Evolutionary conservation across 2,329 filamentous ascomycete species (phyloP).

Genomic region (Leptosphaerulina australis): DNA sequence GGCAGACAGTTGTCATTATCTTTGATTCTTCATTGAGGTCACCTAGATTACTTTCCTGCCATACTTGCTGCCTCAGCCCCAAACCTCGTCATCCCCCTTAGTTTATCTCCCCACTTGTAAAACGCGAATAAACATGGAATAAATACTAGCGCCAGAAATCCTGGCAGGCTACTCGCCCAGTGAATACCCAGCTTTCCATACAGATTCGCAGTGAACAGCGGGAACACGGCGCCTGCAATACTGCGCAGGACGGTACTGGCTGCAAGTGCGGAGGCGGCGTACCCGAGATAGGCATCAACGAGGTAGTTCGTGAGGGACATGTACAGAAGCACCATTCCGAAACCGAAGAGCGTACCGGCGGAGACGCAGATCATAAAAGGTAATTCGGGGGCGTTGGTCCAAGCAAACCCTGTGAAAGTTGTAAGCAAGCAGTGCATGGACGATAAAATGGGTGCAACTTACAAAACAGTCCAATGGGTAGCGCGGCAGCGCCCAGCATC

Average conservation of each 20-base stretch:
- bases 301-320: slow-evolving; percentile 67
- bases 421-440: not conserved
- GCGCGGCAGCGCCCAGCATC: slow-evolving; percentile 60
- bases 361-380: slow-evolving; percentile 61
- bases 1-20: too few species aligned
- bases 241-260: slow-evolving; percentile 56
- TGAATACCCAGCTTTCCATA: slow-evolving; percentile 54
- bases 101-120: slow-evolving; percentile 24
- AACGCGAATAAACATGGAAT: slow-evolving; percentile 33
- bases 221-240: slow-evolving; percentile 55
- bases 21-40: not conserved
- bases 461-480: slow-evolving; percentile 55
- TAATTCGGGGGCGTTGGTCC: slow-evolving; percentile 56
- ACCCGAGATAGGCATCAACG: slow-evolving; percentile 66
- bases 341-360: slow-evolving; percentile 56
- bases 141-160: slow-evolving; percentile 54
- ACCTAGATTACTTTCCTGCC: slow-evolving; percentile 6
- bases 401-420: slow-evolving; percentile 54
- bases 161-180: slow-evolving; percentile 56
- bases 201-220: slow-evolving; percentile 56
- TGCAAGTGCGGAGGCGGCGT: slow-evolving; percentile 38
- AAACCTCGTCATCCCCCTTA: slow-evolving; percentile 29
- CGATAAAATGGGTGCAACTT: not conserved
- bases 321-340: slow-evolving; percentile 44
- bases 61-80: slow-evolving; percentile 25